Evolutionary conservation across 2,329 filamentous ascomycete species (phyloP), one percentile per base, ranked within the genome.

Genomic region (Ciborinia camelliae): DNA sequence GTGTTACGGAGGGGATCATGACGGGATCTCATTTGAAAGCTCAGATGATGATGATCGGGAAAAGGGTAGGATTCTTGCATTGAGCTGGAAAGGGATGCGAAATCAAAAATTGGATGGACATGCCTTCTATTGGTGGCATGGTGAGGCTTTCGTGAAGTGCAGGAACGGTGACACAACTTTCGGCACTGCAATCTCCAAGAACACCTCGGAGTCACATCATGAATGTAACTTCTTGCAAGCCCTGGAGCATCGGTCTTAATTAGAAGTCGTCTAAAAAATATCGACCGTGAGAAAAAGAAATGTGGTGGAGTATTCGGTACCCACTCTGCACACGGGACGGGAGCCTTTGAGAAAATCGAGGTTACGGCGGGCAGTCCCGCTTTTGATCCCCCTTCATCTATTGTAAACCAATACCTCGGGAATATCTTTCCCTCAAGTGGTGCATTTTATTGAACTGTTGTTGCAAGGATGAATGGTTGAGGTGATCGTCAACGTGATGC

Each of bases 371-470:
- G 8, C 15, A 26, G 32, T 37, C 32, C 51, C 32, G 51, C 51
- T 37, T 53, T 53, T 53, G 9, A 37, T n/a, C n/a, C 51, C n/a
- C 51, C 32, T 53, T 53, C 51, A 53, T 53, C 18, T 53, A 39
- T 26, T 26, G 7, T 39, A 23, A 6, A 37, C 12, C 12, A 53
- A 53, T 26, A 26, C 51, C 51, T 53, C 32, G 51, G 51, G n/a
- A 39, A 53, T 4, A 37, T 20, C n/a, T 26, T 26, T 20, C 12
- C 14, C 26, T 30, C n/a, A 53, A 53, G 51, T 53, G 32, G 37
- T 53, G 51, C 18, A 3, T 23, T 39, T 53, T n/a, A n/a, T n/a
- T n/a, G n/a, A n/a, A 15, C 20, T 2, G 20, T 20, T 20, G 48
- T 32, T 20, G 2, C 20, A 0, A 1, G 48, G 10, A 32, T 9